phyloP scores from a whole-genome alignment of 345 rosid genomes.

The Linum trigynum region DNA sequence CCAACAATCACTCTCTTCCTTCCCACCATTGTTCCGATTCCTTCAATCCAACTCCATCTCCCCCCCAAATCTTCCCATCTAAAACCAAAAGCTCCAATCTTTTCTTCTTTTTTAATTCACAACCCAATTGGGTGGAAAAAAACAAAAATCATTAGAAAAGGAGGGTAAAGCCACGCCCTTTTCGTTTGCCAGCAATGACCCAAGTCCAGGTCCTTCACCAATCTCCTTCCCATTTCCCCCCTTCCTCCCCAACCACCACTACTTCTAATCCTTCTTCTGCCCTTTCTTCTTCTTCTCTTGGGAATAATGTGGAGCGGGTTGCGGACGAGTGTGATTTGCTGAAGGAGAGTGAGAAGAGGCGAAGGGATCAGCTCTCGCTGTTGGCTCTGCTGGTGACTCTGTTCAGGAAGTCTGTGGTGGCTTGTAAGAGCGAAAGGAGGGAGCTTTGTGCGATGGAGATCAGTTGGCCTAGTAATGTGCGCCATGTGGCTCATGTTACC shows the following conservation, averaged over 20 bases:
- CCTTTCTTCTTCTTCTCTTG: background rate
- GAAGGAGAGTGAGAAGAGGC: constrained; percentile 9
- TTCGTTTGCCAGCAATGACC: background rate
- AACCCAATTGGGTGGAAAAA: too few relatives aligned
- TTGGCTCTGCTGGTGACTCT: constrained; percentile 21
- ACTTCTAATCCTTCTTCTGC: background rate
- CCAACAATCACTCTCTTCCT: background rate
- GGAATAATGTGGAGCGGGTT: background rate
- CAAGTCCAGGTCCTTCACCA: background rate
- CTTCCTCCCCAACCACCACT: background rate
- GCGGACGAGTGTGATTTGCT: background rate
- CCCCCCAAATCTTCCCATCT: background rate
- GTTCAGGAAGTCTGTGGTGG: constrained; percentile 21
- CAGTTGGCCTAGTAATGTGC: constrained; percentile 86
- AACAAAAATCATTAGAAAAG: too few relatives aligned
- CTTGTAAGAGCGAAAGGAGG: constrained; percentile 25
- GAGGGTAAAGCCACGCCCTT: background rate
- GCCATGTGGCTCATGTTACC: constrained; percentile 98
- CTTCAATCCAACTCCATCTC: background rate
- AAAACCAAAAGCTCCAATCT: background rate
- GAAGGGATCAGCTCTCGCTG: constrained; percentile 23
- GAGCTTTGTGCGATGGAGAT: constrained; percentile 84
- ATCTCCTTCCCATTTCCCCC: background rate
- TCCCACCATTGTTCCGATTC: background rate
- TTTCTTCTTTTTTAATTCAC: background rate